Percentiles rank a stretch among this genome's conserved stretches.
Evolutionary conservation across 306 rosid genomes (phyloP).

Genomic region (Trichosanthes truncata): DNA sequence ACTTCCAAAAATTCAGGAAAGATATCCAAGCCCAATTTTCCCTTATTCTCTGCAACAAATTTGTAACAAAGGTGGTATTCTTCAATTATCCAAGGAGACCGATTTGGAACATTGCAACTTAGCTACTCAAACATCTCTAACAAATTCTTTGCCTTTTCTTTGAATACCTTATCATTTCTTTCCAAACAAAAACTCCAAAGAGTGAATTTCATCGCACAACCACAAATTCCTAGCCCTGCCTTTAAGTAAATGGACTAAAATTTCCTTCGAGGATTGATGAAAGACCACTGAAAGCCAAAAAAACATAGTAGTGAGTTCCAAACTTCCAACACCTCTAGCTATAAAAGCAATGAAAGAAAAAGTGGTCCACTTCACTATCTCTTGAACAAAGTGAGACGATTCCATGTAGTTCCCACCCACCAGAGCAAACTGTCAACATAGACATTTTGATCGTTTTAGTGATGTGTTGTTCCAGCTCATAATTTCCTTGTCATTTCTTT

Average conservation of each 20-base stretch:
- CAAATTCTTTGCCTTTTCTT: neutral
- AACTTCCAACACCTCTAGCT: neutral
- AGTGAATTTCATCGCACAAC: neutral
- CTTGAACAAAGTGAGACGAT: neutral
- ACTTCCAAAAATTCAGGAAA: neutral
- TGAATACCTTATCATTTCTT: neutral
- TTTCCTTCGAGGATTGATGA: no score
- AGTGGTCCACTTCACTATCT: neutral
- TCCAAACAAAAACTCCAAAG: neutral
- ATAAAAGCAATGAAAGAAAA: neutral
- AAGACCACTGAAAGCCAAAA: no score
- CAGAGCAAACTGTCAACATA: neutral
- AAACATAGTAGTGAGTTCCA: neutral
- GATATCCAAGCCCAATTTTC: neutral
- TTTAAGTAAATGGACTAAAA: no score
- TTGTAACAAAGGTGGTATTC: neutral
- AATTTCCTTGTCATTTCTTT: no score
- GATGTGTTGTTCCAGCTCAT: no score
- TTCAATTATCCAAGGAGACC: no score
- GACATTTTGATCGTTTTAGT: neutral
- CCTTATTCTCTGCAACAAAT: neutral
- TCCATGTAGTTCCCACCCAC: neutral
- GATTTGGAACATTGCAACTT: no score
- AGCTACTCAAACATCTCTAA: no score
- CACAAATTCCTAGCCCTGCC: no score